Conservation (phyloP, 1,139 yeast species). For the Sugiyamaella xylanicola region DNA sequence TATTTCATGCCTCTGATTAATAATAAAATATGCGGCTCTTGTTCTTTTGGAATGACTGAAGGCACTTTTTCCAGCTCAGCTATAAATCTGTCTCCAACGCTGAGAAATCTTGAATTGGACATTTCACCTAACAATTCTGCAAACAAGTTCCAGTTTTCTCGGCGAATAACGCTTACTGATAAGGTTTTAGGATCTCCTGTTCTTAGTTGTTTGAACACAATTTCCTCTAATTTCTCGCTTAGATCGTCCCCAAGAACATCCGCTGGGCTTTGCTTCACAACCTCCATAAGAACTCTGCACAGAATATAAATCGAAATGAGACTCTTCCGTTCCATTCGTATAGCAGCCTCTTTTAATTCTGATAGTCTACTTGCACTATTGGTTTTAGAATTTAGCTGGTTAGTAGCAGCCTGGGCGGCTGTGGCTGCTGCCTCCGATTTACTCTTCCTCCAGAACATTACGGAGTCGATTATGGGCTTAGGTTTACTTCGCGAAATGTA, state of each 20-base stretch:
- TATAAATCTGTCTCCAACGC: constrained; percentile 90
- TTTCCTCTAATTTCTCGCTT: constrained; percentile 85
- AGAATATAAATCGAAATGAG: constrained; percentile 83
- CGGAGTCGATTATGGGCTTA: constrained; percentile 94
- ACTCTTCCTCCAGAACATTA: constrained; percentile 96
- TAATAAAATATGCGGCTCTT: constrained; percentile 72
- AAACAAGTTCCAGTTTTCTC: constrained; percentile 92
- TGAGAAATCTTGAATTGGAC: constrained; percentile 79
- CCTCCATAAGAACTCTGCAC: constrained; percentile 92
- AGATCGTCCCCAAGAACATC: constrained; percentile 76
- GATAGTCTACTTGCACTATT: constrained; percentile 17
- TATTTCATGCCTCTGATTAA: constrained; percentile 91
- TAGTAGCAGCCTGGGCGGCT: constrained; percentile 50
- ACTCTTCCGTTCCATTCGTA: constrained; percentile 84
- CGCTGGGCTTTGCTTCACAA: constrained; percentile 81
- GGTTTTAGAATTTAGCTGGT: constrained; percentile 39
- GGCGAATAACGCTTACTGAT: constrained; percentile 68
- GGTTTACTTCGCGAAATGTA: constrained; percentile 89
- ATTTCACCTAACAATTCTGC: constrained; percentile 88
- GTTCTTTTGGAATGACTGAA: constrained; percentile 52
- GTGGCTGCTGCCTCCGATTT: constrained; percentile 81
- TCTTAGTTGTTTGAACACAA: constrained; percentile 85
- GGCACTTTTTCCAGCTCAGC: constrained; percentile 89
- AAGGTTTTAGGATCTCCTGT: constrained; percentile 79
- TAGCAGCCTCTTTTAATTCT: constrained; percentile 68